phyloP scores from a whole-genome alignment of 129 eudicot species.

The Flaveria sonorensis region DNA sequence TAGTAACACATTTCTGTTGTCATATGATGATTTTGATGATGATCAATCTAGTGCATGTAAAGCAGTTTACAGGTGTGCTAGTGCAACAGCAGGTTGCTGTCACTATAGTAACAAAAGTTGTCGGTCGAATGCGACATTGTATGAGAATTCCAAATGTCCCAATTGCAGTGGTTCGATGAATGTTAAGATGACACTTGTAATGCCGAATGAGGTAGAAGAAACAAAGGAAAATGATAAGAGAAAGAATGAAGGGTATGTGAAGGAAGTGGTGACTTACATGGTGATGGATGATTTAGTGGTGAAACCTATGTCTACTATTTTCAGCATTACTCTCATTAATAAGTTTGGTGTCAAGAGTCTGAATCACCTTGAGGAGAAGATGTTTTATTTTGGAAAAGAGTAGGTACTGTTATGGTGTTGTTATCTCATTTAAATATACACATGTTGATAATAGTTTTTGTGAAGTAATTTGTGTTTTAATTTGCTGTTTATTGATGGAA shows the following conservation, averaged over 20 bases:
- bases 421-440: background rate
- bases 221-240: background rate
- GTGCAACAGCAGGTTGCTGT: background rate
- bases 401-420: background rate
- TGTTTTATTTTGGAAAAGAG: background rate
- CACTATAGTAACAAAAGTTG: background rate
- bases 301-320: conserved; percentile 22
- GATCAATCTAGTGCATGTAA: background rate
- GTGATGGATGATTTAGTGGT: conserved; percentile 34
- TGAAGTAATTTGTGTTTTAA: background rate
- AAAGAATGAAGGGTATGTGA: background rate
- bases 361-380: conserved; percentile 20
- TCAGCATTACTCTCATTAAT: background rate
- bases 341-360: conserved; percentile 9
- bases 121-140: background rate
- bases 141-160: background rate
- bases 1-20: background rate
- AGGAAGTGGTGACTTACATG: conserved; percentile 17
- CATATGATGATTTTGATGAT: too few relatives aligned
- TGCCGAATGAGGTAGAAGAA: background rate
- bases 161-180: background rate
- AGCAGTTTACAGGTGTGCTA: background rate
- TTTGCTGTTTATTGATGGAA: background rate
- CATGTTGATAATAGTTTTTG: too few relatives aligned
- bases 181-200: background rate